These are phyloP conservation scores for Reticulomyxa filosa DNA, from an alignment of 78 protist species.

Conservation along the genomic window DNA sequence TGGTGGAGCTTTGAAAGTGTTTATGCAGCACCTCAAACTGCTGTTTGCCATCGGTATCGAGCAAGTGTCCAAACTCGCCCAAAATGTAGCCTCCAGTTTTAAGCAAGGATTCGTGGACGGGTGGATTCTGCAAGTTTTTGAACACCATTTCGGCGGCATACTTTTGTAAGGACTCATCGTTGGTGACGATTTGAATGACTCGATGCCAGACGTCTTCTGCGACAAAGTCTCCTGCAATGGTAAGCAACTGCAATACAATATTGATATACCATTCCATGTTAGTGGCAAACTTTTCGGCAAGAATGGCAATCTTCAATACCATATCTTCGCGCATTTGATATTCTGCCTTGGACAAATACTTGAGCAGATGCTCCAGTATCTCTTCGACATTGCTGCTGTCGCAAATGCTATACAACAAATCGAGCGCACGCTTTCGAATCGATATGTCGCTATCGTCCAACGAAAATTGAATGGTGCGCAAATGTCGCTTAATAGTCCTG, in stretches of 20 bases:
- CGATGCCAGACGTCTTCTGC: constrained; percentile 80
- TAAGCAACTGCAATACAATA: constrained; percentile 48
- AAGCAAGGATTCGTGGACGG: constrained; percentile 51
- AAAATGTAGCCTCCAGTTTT: constrained; percentile 57
- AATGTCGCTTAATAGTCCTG: no score
- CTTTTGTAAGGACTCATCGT: constrained; percentile 51
- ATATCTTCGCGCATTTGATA: constrained; percentile 3
- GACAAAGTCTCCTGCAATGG: constrained; percentile 71
- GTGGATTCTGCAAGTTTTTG: constrained; percentile 18
- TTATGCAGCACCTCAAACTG: constrained; percentile 41
- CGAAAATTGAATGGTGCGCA: background rate
- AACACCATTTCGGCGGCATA: constrained; percentile 58
- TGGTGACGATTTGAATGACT: constrained; percentile 77
- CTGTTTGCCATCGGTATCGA: constrained; percentile 33
- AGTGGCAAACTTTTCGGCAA: constrained; percentile 66
- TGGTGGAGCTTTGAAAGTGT: constrained; percentile 10
- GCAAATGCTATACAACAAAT: background rate
- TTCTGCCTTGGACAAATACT: background rate
- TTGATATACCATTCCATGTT: constrained; percentile 70
- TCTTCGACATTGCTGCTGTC: background rate
- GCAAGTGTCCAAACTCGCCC: constrained; percentile 74
- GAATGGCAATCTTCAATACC: constrained; percentile 63
- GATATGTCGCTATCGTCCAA: background rate
- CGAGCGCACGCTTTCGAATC: constrained; percentile 12
- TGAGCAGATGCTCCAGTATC: background rate